Evolutionary conservation across 331 rosid species (phyloP).

Genomic region (Rosa hybrid): DNA sequence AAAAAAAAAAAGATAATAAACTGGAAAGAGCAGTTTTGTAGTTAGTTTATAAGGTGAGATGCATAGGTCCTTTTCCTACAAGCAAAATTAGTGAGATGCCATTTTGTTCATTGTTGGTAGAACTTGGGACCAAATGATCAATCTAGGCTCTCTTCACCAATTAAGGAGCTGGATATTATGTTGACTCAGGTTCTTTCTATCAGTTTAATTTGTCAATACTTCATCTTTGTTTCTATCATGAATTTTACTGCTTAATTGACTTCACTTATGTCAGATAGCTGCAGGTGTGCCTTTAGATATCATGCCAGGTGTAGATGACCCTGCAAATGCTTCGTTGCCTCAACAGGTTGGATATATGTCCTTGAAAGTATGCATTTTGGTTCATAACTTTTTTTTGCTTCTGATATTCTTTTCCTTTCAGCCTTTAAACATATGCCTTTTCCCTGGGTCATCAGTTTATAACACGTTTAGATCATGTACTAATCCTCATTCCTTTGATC

Average conservation of each 20-base stretch:
- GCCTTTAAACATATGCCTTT: slow-evolving; percentile 88
- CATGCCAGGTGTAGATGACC: slow-evolving; percentile 94
- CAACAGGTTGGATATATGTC: slow-evolving; percentile 77
- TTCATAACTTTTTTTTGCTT: slow-evolving; percentile 21
- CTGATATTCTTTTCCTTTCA: slow-evolving; percentile 49
- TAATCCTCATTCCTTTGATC: slow-evolving; percentile 89
- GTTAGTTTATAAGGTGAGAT: background rate
- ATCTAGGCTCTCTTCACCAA: slow-evolving; percentile 70
- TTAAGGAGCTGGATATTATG: slow-evolving; percentile 81
- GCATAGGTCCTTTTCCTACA: background rate
- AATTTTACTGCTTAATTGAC: slow-evolving; percentile 26
- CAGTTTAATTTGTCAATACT: slow-evolving; percentile 16
- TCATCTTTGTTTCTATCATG: slow-evolving; percentile 10
- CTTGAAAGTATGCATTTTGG: slow-evolving; percentile 17
- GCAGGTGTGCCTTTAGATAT: slow-evolving; percentile 85
- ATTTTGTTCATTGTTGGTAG: slow-evolving; percentile 43
- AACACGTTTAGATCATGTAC: slow-evolving; percentile 92
- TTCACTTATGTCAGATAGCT: slow-evolving; percentile 57
- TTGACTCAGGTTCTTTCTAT: slow-evolving; percentile 72
- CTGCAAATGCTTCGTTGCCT: slow-evolving; percentile 84
- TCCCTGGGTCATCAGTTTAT: slow-evolving; percentile 86
- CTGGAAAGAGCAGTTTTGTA: background rate
- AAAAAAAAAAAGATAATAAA: background rate
- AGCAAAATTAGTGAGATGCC: background rate
- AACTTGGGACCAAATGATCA: slow-evolving; percentile 74